These are phyloP conservation scores for Colletotrichum salicis DNA, from an alignment of 2,329 filamentous ascomycete genomes.

Conservation along the genomic window DNA sequence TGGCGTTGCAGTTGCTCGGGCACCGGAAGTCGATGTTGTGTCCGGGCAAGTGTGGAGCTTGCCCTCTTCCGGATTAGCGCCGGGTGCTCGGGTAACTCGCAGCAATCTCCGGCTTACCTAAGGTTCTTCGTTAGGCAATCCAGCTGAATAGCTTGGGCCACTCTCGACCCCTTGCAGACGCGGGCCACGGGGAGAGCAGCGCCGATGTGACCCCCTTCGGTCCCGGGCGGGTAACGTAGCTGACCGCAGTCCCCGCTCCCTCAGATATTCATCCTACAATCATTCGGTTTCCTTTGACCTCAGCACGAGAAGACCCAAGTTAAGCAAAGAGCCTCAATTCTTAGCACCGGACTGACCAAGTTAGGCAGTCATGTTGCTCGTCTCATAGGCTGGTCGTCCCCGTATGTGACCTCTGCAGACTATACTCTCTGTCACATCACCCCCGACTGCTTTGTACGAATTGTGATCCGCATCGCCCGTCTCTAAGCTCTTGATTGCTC, in stretches of 20 bases:
- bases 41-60: conserved; percentile 1
- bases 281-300: conserved; percentile 14
- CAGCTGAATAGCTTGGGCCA: not conserved
- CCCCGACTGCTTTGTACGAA: not conserved
- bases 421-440: not conserved
- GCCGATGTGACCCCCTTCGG: conserved; percentile 9
- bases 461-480: not conserved
- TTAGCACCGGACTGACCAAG: conserved; percentile 18
- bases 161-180: not conserved
- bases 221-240: conserved; percentile 28
- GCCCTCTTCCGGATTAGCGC: conserved; percentile 3
- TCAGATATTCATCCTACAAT: conserved; percentile 12
- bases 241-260: not conserved
- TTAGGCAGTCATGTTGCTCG: conserved; percentile 8
- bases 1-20: conserved; percentile 14
- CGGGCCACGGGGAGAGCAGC: not conserved
- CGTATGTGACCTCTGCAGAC: not conserved
- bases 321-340: conserved; percentile 27
- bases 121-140: not conserved
- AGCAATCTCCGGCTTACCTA: conserved; percentile 3
- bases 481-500: not conserved
- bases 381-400: conserved; percentile 6
- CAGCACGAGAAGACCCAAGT: conserved; percentile 5
- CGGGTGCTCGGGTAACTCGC: conserved; percentile 18
- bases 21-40: conserved; percentile 26